A percentile compares a stretch with the other conserved stretches of the same genome.
Evolutionary conservation across 2,329 filamentous ascomycete genomes (phyloP).

Genomic region (Penicillium oxalicum): DNA sequence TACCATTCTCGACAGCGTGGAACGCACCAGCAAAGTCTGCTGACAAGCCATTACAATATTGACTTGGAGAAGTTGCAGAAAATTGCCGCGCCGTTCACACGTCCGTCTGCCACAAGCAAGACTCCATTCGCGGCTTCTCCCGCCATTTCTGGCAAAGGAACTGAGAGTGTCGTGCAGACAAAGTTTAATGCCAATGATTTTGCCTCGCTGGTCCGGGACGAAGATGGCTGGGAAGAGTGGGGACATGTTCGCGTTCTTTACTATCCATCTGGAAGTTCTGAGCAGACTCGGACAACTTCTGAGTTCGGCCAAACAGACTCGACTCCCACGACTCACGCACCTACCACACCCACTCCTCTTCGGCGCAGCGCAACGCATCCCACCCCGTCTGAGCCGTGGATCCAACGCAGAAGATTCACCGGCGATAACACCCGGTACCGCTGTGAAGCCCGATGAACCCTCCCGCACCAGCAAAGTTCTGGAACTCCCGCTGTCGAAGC

Average conservation of each 20-base stretch:
- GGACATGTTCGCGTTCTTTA: constrained; percentile 75
- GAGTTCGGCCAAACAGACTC: constrained; percentile 27
- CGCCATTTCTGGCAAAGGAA: constrained; percentile 61
- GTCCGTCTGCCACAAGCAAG: constrained; percentile 53
- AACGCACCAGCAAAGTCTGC: constrained; percentile 63
- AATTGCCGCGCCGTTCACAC: constrained; percentile 74
- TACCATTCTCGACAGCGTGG: constrained; percentile 84
- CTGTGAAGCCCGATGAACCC: constrained; percentile 32
- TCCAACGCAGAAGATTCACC: constrained; percentile 44
- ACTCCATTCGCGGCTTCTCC: constrained; percentile 48
- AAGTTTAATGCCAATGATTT: constrained; percentile 77
- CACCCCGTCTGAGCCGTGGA: constrained; percentile 46
- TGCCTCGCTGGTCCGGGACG: constrained; percentile 62
- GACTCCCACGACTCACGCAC: constrained; percentile 47
- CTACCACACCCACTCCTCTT: constrained; percentile 68
- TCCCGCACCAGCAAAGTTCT: constrained; percentile 49
- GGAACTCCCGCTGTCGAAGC: constrained; percentile 54
- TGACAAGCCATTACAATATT: constrained; percentile 75
- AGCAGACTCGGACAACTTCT: constrained; percentile 28
- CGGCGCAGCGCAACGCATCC: constrained; percentile 60
- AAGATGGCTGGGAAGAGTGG: constrained; percentile 64
- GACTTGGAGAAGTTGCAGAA: constrained; percentile 74
- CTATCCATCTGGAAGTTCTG: constrained; percentile 49
- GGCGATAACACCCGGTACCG: constrained; percentile 43
- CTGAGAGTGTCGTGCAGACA: constrained; percentile 58